A percentile compares a stretch with the other conserved stretches of the same genome.
Evolutionary conservation across 2,329 filamentous ascomycete species (phyloP).

Genomic region (Tolypocladium tropicale): DNA sequence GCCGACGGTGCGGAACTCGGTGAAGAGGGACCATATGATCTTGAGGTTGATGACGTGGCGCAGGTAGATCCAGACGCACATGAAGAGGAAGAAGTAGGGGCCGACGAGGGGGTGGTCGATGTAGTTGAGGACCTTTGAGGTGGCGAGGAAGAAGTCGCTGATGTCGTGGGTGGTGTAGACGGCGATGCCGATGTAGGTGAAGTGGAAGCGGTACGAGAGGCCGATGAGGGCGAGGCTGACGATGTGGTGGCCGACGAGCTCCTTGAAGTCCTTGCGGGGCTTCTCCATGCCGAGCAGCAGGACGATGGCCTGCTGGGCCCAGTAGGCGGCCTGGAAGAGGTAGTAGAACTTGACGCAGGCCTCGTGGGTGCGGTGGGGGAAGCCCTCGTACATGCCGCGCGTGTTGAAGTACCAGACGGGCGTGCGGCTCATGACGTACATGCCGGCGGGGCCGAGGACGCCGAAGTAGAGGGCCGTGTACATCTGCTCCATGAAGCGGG

Average conservation of each 20-base stretch:
- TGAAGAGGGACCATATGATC: slow-evolving; percentile 67
- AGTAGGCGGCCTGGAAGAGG: slow-evolving; percentile 87
- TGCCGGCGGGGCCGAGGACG: slow-evolving; percentile 68
- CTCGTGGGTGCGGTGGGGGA: slow-evolving; percentile 74
- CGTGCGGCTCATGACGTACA: slow-evolving; percentile 87
- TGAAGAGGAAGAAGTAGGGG: slow-evolving; percentile 78
- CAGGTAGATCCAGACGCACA: slow-evolving; percentile 77
- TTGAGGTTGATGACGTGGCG: slow-evolving; percentile 76
- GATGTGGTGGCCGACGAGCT: slow-evolving; percentile 84
- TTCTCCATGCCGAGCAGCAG: slow-evolving; percentile 81
- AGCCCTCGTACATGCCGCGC: slow-evolving; percentile 77
- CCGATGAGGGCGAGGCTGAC: slow-evolving; percentile 77
- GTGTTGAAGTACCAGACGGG: slow-evolving; percentile 96
- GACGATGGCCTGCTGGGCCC: slow-evolving; percentile 89
- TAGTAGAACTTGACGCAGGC: slow-evolving; percentile 91
- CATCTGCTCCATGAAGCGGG: slow-evolving; percentile 90
- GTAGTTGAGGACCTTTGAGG: slow-evolving; percentile 88
- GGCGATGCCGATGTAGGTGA: slow-evolving; percentile 86
- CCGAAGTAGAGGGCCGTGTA: slow-evolving; percentile 91
- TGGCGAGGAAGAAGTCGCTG: slow-evolving; percentile 90
- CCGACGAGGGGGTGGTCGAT: slow-evolving; percentile 67
- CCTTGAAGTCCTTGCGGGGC: slow-evolving; percentile 88
- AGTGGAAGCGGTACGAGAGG: slow-evolving; percentile 90
- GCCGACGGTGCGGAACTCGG: slow-evolving; percentile 64
- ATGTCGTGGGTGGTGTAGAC: slow-evolving; percentile 95